Evolutionary conservation across 129 eudicot species (phyloP), one percentile per base, ranked within the genome.

Genomic region (Escallonia herrerae): DNA sequence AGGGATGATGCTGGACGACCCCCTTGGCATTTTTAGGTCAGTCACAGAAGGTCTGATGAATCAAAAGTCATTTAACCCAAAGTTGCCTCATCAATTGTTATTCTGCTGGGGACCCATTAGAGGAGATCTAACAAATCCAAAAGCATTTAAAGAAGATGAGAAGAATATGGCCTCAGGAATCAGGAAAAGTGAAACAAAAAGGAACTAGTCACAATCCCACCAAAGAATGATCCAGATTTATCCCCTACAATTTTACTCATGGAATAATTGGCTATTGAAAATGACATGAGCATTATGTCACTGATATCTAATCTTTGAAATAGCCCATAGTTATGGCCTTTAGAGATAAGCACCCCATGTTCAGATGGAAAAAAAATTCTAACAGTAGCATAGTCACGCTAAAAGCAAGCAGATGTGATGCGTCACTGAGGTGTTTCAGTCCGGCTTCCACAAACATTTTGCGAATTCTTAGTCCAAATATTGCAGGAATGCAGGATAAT

Each of bases 171-270:
- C 75, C 76, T 80, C 79, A 72, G 81, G 95, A 90, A 87, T 90
- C 93, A 87, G 65, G 76, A 79, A 86, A 90, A 86, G 87, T 58
- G 74, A 73, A 66, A 83, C 79, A 78, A 90, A 53, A 84, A 84
- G 82, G 85, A 82, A 75, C 83, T 58, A 79, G 79, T 84, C 97
- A 77, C 70, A 62, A 77, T 86, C 87, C 72, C 77, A 72, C 73
- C 74, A 72, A 64, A 65, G 69, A 75, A 72, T 75, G 70, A 78
- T 74, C 75, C 68, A 72, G 60, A 69, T 78, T 72, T 63, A 60
- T 52, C 74, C n/a, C 76, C 48, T 38, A 57, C 46, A 51, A 54
- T 60, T 45, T 67, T 60, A 70, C 74, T 62, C 44, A 22, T 56
- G 64, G 55, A 58, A 43, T 63, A 78, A 56, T 52, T 40, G 60